Conservation (phyloP, 345 rosid species). For the Ricinus communis region DNA sequence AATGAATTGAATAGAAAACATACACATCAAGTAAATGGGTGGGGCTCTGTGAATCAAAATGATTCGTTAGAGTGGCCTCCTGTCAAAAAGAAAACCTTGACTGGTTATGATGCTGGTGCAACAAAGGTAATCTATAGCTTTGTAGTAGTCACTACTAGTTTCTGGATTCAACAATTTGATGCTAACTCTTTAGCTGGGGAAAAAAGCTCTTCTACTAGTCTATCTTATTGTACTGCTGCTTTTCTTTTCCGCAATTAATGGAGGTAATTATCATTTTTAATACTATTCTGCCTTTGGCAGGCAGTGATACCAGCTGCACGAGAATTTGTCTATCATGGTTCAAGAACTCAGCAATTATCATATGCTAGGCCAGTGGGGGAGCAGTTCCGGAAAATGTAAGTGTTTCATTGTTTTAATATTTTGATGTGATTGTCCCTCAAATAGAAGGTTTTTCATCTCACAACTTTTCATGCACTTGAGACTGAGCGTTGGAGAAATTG, state of each 20-base stretch:
- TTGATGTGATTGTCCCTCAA: conserved; percentile 8
- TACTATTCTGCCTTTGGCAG: conserved; percentile 37
- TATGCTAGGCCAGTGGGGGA: conserved; percentile 50
- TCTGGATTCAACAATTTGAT: neutral
- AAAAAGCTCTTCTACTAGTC: neutral
- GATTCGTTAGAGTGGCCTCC: conserved; percentile 46
- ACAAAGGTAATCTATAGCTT: conserved; percentile 51
- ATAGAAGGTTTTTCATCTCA: neutral
- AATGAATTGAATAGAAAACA: conserved; percentile 52
- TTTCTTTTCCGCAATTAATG: neutral
- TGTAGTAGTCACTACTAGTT: conserved; percentile 9
- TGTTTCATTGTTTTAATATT: conserved; percentile 15
- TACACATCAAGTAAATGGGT: conserved; percentile 37
- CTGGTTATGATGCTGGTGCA: conserved; percentile 36
- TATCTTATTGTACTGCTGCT: neutral
- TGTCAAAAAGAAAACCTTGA: conserved; percentile 41
- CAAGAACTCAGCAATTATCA: conserved; percentile 44
- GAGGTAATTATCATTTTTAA: neutral
- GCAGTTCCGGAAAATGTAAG: conserved; percentile 65
- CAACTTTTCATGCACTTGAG: too few relatives aligned
- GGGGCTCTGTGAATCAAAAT: conserved; percentile 37
- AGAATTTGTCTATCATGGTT: conserved; percentile 45
- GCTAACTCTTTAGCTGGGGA: neutral
- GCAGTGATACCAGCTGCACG: conserved; percentile 43
- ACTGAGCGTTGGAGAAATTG: too few relatives aligned